Base-by-base conservation (phyloP, 495 filamentous ascomycete genomes). In the Pyrenula massariospora region DNA sequence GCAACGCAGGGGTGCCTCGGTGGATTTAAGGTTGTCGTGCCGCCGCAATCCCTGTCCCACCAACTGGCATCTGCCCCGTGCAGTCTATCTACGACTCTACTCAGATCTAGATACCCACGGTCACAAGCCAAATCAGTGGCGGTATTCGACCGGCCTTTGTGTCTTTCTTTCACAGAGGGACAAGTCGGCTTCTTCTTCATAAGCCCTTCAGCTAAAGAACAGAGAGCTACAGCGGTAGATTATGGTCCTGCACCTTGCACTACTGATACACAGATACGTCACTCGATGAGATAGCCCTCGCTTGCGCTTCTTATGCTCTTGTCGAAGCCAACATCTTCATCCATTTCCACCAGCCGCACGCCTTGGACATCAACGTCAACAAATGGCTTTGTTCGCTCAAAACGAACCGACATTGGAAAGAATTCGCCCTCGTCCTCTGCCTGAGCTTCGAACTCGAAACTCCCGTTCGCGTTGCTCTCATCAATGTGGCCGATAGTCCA, bases 401-500 rank as follows among this genome's bases (percentile, higher is more conserved):
- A 97, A 24, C 82, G 82, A 25, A 96, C 87, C 51, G 79, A 84
- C 91, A 97, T 96, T 1, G 92, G 92, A 84, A 97, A 97, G 73
- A 96, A 96, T 58, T 94, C 90, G 55, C 84, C 82, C 68, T 96
- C 92, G 60, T 80, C 76, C 52, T 84, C 82, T 24, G 88, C 89
- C 63, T 86, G 83, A 15, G 89, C 87, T 70, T 96, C 92, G 58
- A 96, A 96, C 66, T 96, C 92, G 62, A 97, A 97, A 25, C 84
- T 83, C 20, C 92, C 92, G 22, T 78, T 88, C 1, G 84, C 66
- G 65, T 94, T 94, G 22, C 81, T 83, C 57, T 89, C 86, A 63
- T 88, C 84, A 51, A 97, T 82, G 21, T 78, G 78, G 59, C 91
- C 89, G 59, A 97, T 85, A 52, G 82, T 86, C 92, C 92, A 97